Conservation (phyloP, 2,329 filamentous ascomycete genomes). For the Coniochaeta ligniaria region DNA sequence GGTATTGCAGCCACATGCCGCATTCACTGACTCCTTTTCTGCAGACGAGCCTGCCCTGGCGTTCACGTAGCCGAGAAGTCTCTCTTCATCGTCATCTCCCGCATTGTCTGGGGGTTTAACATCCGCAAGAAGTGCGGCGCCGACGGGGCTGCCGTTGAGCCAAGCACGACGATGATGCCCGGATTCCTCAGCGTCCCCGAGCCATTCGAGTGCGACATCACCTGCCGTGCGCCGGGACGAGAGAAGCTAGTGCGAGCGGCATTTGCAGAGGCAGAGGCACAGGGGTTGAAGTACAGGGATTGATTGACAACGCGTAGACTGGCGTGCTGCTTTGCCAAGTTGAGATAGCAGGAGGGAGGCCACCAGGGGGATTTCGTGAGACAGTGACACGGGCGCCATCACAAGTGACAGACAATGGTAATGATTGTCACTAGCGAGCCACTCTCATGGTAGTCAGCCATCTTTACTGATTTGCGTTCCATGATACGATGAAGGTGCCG, state of each 20-base stretch:
- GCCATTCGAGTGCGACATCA: not conserved
- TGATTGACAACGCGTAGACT: not conserved
- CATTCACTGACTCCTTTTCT: not conserved
- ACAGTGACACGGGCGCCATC: too few relatives aligned
- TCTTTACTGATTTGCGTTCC: too few relatives aligned
- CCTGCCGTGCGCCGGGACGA: not conserved
- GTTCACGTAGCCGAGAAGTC: not conserved
- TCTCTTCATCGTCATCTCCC: not conserved
- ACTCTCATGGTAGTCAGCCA: too few relatives aligned
- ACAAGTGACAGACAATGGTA: too few relatives aligned
- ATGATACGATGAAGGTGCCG: too few relatives aligned
- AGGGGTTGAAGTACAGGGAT: not conserved
- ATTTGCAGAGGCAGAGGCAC: not conserved
- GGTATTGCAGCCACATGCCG: too few relatives aligned
- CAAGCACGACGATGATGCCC: not conserved
- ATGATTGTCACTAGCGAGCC: too few relatives aligned
- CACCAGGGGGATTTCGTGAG: too few relatives aligned
- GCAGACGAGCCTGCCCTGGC: not conserved
- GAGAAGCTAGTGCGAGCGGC: not conserved
- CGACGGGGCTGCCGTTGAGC: not conserved
- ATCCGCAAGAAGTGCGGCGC: not conserved
- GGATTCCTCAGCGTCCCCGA: not conserved
- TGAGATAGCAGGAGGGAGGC: too few relatives aligned
- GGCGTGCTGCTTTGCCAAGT: too few relatives aligned
- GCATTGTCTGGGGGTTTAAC: not conserved